A percentile compares a stretch with the other conserved stretches of the same genome.
Conservation (phyloP, 495 filamentous ascomycete species). For the Pyronema omphalodes region DNA sequence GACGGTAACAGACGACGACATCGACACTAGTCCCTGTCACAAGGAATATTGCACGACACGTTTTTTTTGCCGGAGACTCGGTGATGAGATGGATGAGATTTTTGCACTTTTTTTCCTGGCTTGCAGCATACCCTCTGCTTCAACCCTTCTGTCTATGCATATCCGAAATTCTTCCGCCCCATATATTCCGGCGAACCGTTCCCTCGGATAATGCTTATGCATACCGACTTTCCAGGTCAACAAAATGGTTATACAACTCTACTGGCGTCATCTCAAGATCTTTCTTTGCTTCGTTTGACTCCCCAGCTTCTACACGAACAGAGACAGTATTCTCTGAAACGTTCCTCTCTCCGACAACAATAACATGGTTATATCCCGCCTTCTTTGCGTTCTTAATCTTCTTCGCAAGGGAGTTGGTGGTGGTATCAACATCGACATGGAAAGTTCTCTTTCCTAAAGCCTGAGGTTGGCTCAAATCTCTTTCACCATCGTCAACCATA, state of each 20-base stretch:
- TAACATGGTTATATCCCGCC: conserved; percentile 56
- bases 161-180: too few species aligned
- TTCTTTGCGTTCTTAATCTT: conserved; percentile 56
- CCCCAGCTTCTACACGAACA: conserved; percentile 15
- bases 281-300: not conserved
- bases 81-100: too few species aligned
- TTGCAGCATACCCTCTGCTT: too few species aligned
- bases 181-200: too few species aligned
- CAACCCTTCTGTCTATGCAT: too few species aligned
- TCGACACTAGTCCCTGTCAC: too few species aligned
- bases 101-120: too few species aligned
- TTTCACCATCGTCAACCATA: conserved; percentile 4
- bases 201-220: conserved; percentile 5
- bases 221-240: conserved; percentile 17
- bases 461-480: conserved; percentile 26
- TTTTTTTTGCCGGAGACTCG: too few species aligned
- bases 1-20: too few species aligned
- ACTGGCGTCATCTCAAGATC: conserved; percentile 8
- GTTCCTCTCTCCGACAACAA: conserved; percentile 41
- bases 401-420: conserved; percentile 38
- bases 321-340: conserved; percentile 13
- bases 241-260: conserved; percentile 18
- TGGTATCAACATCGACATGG: conserved; percentile 54
- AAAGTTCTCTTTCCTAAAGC: conserved; percentile 34
- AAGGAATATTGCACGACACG: too few species aligned